Base-by-base conservation (phyloP, 129 eudicot species). In the Mikania micrantha region DNA sequence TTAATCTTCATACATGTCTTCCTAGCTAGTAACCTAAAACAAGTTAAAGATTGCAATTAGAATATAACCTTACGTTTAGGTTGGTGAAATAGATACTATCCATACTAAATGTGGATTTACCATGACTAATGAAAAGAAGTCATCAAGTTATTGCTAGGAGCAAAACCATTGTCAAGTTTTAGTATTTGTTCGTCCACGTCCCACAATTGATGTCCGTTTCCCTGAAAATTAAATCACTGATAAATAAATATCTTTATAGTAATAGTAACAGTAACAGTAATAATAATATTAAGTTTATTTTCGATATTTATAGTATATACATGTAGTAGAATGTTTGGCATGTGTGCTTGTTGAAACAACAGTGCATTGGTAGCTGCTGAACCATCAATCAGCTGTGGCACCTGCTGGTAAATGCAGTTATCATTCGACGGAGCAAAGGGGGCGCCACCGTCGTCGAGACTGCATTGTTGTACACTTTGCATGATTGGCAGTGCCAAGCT, bases 151-250 rank as follows among this genome's bases (percentile, higher is more conserved):
- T 64, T 83, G 84, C n/a, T 69, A 79, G 80, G 78, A 19, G 78
- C 79, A 69, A 85, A 76, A 62, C 81, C 78, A 81, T 74, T 83
- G 53, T 77, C 80, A 31, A 77, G 60, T 76, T 76, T 90, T 40
- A 79, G 86, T 84, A 90, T 75, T 67, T 87, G 91, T 45, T 80
- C 92, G 77, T 87, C 88, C 71, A 75, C 70, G 41, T 82, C 90
- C 97, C 95, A 90, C 56, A 79, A 82, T 7, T 80, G 64, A 54
- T 88, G 88, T 77, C 85, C 87, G 68, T 75, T 78, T 66, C 71
- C 87, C 95, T 87, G 95, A 61, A 56, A 56, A 56, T 27, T n/a
- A 78, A 72, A 75, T 74, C 52, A 42, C 2, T 54, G 27, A 13
- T 25, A 2, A 5, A 25, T 15, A 54, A 11, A 25, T 28, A 56